Evolutionary conservation across 2,329 filamentous ascomycete genomes (phyloP).

Genomic region (Ophiostoma tasmaniense): DNA sequence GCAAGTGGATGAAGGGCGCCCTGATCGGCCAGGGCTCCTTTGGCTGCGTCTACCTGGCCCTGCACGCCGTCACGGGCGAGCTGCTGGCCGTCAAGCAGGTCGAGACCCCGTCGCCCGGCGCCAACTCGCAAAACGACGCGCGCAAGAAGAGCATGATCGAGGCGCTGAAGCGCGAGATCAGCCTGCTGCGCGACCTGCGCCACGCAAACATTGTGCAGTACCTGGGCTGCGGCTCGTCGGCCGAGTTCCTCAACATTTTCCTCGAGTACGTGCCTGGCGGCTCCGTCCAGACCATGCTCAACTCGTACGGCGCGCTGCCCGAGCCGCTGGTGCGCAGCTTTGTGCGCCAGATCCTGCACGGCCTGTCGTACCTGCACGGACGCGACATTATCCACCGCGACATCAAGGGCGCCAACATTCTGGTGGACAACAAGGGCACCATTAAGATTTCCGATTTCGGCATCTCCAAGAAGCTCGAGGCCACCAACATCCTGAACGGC

Average conservation of each 20-base stretch:
- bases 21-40: slow-evolving; percentile 96
- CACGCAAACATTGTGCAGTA: slow-evolving; percentile 98
- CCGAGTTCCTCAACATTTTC: slow-evolving; percentile 96
- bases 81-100: slow-evolving; percentile 98
- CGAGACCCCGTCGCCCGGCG: slow-evolving; percentile 71
- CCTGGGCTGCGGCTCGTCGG: slow-evolving; percentile 85
- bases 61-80: slow-evolving; percentile 93
- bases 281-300: slow-evolving; percentile 96
- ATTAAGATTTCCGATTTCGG: slow-evolving; percentile 99
- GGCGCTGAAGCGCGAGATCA: slow-evolving; percentile 92
- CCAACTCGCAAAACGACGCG: slow-evolving; percentile 72
- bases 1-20: slow-evolving; percentile 99
- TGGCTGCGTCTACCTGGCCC: slow-evolving; percentile 85
- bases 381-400: slow-evolving; percentile 96
- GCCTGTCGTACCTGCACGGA: slow-evolving; percentile 86
- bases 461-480: slow-evolving; percentile 95
- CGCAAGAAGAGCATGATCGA: slow-evolving; percentile 98
- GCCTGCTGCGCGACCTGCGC: slow-evolving; percentile 82
- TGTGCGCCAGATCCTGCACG: slow-evolving; percentile 87
- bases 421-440: slow-evolving; percentile 96
- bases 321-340: slow-evolving; percentile 94
- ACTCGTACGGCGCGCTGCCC: slow-evolving; percentile 91
- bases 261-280: slow-evolving; percentile 97
- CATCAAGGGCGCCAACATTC: slow-evolving; percentile 97
- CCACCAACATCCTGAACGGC: slow-evolving; percentile 68